A percentile compares a stretch with the other conserved stretches of the same genome.
phyloP scores from a whole-genome alignment of 2,329 filamentous ascomycete species.

The Alternaria brassicae region DNA sequence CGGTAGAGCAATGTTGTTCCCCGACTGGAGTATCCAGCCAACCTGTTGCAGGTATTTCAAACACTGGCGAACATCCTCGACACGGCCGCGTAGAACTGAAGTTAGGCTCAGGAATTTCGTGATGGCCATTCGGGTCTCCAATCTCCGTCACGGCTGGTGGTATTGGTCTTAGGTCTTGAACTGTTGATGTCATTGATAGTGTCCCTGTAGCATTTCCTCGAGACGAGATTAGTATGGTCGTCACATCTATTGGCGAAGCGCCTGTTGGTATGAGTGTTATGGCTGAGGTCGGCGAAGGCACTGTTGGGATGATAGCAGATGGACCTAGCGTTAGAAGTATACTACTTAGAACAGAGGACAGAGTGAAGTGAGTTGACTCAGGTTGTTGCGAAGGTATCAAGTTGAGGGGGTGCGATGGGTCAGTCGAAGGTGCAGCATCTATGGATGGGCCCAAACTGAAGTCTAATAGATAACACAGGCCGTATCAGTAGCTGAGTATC shows the following conservation, averaged over 20 bases:
- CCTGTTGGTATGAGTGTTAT: constrained; percentile 14
- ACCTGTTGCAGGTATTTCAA: constrained; percentile 36
- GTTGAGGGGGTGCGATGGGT: constrained; percentile 1
- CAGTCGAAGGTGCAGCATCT: constrained; percentile 7
- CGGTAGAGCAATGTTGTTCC: constrained; percentile 26
- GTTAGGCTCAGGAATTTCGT: constrained; percentile 42
- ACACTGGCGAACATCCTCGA: constrained; percentile 37
- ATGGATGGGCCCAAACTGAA: constrained; percentile 12
- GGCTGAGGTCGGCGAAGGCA: constrained; percentile 1
- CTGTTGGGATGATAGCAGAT: constrained; percentile 8
- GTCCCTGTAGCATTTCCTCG: constrained; percentile 8
- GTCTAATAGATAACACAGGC: background rate
- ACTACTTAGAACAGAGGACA: background rate
- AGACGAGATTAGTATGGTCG: background rate
- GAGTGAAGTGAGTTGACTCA: constrained; percentile 4
- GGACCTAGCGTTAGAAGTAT: constrained; percentile 15
- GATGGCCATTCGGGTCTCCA: constrained; percentile 40
- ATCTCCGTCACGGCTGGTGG: constrained; percentile 30
- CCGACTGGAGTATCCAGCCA: constrained; percentile 30
- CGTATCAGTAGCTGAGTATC: background rate
- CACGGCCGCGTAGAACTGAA: constrained; percentile 37
- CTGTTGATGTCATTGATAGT: constrained; percentile 29
- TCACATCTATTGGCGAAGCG: constrained; percentile 6
- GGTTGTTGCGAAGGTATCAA: constrained; percentile 18
- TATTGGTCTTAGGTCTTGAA: constrained; percentile 35